Percentiles rank a stretch among this genome's conserved stretches.
Conservation (phyloP, 2,329 filamentous ascomycete genomes). For the Escovopsis sp. region DNA sequence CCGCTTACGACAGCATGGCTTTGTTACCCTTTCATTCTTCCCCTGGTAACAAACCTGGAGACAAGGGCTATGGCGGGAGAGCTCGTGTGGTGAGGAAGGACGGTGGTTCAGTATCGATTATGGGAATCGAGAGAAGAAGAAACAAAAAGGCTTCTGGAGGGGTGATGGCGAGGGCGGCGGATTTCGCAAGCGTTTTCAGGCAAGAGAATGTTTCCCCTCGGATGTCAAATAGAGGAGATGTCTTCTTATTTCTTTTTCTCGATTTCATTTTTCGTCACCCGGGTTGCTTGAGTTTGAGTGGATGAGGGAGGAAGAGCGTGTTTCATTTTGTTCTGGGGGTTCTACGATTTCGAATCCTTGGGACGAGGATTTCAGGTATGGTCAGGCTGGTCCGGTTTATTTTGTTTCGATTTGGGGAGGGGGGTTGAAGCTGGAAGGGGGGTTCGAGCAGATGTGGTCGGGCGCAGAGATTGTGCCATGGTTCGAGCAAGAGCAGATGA, state of each 20-base stretch:
- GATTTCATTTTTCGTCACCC: background rate
- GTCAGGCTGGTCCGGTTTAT: constrained; percentile 3
- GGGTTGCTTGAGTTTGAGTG: background rate
- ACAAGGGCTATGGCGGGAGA: background rate
- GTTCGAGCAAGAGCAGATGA: constrained; percentile 5
- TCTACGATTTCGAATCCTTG: constrained; percentile 1
- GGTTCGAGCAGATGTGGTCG: too few species aligned
- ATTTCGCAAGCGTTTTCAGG: constrained; percentile 4
- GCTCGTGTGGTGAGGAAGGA: background rate
- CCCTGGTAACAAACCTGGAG: too few species aligned
- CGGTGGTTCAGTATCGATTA: constrained; percentile 2
- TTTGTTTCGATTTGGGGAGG: constrained; percentile 3
- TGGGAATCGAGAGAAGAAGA: constrained; percentile 1
- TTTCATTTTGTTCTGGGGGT: constrained; percentile 3
- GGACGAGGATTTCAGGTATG: constrained; percentile 1
- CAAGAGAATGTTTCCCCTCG: constrained; percentile 1
- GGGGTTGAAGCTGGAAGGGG: background rate
- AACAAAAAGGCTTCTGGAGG: background rate
- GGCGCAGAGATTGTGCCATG: background rate
- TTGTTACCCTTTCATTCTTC: too few species aligned
- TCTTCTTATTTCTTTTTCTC: too few species aligned
- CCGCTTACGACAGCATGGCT: too few species aligned
- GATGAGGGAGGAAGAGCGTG: background rate
- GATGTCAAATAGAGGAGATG: background rate
- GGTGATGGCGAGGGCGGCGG: background rate